These are phyloP conservation scores for Alectoria sarmentosa DNA, from an alignment of 495 filamentous ascomycete genomes.

Conservation along the genomic window DNA sequence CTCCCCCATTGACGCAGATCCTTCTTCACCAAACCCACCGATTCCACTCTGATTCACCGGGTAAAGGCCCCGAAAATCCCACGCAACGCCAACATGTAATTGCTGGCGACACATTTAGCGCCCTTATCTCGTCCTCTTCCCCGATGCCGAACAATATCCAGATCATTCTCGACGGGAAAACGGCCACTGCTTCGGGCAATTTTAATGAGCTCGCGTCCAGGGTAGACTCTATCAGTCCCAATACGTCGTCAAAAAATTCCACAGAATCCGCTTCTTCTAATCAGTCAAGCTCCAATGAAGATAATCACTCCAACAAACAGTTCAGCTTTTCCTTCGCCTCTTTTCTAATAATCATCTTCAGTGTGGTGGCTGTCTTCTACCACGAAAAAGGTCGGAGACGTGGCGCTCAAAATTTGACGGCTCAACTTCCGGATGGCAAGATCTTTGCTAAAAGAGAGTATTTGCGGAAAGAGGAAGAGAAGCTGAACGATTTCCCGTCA, in stretches of 20 bases:
- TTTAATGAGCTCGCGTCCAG: not conserved
- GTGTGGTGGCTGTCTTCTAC: too few relatives aligned
- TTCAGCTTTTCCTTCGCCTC: too few relatives aligned
- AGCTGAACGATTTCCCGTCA: not conserved
- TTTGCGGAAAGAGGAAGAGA: not conserved
- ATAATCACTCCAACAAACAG: too few relatives aligned
- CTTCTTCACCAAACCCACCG: not conserved
- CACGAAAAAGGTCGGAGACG: not conserved
- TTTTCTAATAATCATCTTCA: too few relatives aligned
- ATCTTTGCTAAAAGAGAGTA: not conserved
- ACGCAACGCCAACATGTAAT: too few relatives aligned
- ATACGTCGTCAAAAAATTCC: not conserved
- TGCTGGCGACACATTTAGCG: too few relatives aligned
- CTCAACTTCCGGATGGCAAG: not conserved
- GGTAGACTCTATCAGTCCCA: not conserved
- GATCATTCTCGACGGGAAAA: too few relatives aligned
- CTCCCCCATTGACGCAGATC: not conserved
- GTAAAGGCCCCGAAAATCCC: too few relatives aligned
- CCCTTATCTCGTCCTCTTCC: too few relatives aligned
- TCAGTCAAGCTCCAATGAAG: not conserved
- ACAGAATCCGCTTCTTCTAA: not conserved
- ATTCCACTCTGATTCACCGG: not conserved
- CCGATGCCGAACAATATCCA: too few relatives aligned
- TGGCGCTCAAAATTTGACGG: not conserved
- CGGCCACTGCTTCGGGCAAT: too few relatives aligned